Percentiles rank a stretch among this genome's conserved stretches.
These are phyloP conservation scores for Hypoxylon sp. DNA, from an alignment of 2,329 filamentous ascomycete genomes.

Conservation along the genomic window DNA sequence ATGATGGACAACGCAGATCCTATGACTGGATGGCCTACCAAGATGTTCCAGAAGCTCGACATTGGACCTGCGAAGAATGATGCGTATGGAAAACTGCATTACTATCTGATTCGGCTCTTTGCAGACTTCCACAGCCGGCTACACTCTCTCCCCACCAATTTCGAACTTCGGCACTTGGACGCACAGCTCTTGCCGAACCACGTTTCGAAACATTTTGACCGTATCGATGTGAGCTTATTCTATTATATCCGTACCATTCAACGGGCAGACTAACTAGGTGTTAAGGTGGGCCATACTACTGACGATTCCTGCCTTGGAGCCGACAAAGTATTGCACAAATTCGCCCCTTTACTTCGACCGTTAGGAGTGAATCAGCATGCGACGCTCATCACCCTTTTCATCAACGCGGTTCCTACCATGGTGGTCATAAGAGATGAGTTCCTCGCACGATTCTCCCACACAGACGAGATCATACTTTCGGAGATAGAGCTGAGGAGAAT, in stretches of 20 bases:
- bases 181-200: slow-evolving; percentile 37
- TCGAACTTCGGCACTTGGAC: slow-evolving; percentile 45
- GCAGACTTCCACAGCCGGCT: slow-evolving; percentile 45
- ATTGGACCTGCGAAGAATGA: slow-evolving; percentile 45
- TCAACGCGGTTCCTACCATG: slow-evolving; percentile 51
- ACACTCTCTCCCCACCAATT: slow-evolving; percentile 30
- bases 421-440: too few species aligned
- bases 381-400: slow-evolving; percentile 51
- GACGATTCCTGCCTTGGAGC: slow-evolving; percentile 49
- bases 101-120: slow-evolving; percentile 46
- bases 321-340: slow-evolving; percentile 35
- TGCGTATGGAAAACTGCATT: slow-evolving; percentile 51
- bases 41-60: slow-evolving; percentile 39
- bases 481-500: too few species aligned
- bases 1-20: slow-evolving; percentile 51
- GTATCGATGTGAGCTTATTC: slow-evolving; percentile 52
- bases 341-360: slow-evolving; percentile 48
- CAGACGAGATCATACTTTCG: too few species aligned
- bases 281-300: slow-evolving; percentile 7
- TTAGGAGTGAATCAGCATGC: slow-evolving; percentile 49
- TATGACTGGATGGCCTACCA: slow-evolving; percentile 47
- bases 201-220: slow-evolving; percentile 42
- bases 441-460: too few species aligned
- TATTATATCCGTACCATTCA: too few species aligned
- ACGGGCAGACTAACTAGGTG: background rate